These are phyloP conservation scores for Aspergillus cejpii DNA, from an alignment of 2,329 filamentous ascomycete genomes.

Conservation along the genomic window DNA sequence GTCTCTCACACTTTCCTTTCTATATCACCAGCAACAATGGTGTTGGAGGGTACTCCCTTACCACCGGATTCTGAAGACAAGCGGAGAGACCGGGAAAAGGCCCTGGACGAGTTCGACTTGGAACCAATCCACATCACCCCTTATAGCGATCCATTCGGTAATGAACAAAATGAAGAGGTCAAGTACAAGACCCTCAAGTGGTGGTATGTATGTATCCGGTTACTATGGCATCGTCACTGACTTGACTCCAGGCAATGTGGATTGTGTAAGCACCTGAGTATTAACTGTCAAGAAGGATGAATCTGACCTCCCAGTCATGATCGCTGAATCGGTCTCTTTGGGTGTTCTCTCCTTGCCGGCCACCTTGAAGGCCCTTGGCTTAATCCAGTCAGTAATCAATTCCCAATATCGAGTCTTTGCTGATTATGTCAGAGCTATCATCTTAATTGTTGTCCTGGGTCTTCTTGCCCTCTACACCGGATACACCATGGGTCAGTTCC, in stretches of 20 bases:
- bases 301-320: slow-evolving; percentile 38
- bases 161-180: slow-evolving; percentile 34
- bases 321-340: slow-evolving; percentile 51
- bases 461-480: slow-evolving; percentile 54
- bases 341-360: slow-evolving; percentile 52
- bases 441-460: slow-evolving; percentile 51
- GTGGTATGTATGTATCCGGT: slow-evolving; percentile 13
- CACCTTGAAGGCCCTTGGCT: slow-evolving; percentile 46
- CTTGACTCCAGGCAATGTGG: slow-evolving; percentile 29
- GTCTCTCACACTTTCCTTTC: neutral
- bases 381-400: slow-evolving; percentile 41
- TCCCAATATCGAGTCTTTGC: slow-evolving; percentile 1
- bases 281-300: neutral
- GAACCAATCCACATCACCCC: slow-evolving; percentile 8
- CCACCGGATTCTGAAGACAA: slow-evolving; percentile 10
- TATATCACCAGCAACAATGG: slow-evolving; percentile 2
- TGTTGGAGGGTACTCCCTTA: slow-evolving; percentile 7
- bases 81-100: slow-evolving; percentile 6
- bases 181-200: slow-evolving; percentile 47
- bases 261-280: slow-evolving; percentile 25
- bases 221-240: slow-evolving; percentile 30
- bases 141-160: slow-evolving; percentile 26
- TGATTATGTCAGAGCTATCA: slow-evolving; percentile 37
- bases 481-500: slow-evolving; percentile 54
- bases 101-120: slow-evolving; percentile 7